Conservation (phyloP, 208 protist genomes). For the Entamoeba moshkovskii region DNA sequence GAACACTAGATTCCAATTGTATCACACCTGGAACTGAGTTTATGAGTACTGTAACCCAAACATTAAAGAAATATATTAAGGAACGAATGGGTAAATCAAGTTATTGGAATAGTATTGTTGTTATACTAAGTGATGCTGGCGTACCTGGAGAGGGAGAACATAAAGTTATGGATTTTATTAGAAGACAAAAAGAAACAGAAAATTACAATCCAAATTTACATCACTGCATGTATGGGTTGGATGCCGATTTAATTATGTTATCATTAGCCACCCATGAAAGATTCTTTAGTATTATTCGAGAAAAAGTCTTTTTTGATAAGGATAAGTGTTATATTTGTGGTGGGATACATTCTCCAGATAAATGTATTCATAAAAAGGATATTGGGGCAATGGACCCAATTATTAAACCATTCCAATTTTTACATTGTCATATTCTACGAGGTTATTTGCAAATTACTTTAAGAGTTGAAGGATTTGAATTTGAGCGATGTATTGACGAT, state of each 20-base stretch:
- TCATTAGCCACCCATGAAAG: constrained; percentile 55
- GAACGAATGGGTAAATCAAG: constrained; percentile 1
- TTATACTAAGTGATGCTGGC: neutral
- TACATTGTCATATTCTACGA: constrained; percentile 15
- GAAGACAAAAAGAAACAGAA: neutral
- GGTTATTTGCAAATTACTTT: constrained; percentile 21
- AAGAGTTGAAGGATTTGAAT: neutral
- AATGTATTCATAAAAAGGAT: neutral
- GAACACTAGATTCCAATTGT: constrained; percentile 11
- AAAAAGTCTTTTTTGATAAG: constrained; percentile 37
- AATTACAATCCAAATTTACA: constrained; percentile 78
- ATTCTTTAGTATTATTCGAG: constrained; percentile 74
- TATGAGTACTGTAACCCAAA: neutral
- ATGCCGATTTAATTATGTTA: constrained; percentile 64
- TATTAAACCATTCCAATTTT: constrained; percentile 17
- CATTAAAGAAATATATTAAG: neutral
- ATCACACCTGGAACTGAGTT: constrained; percentile 34
- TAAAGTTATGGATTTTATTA: constrained; percentile 31
- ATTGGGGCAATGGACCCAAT: too few relatives aligned
- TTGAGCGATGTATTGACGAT: constrained; percentile 24
- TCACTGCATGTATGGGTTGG: constrained; percentile 73
- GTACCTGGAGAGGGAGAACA: constrained; percentile 32
- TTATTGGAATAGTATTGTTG: neutral
- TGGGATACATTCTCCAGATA: neutral
- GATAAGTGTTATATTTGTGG: neutral